Evolutionary conservation across 2,329 filamentous ascomycete genomes (phyloP).

Genomic region (Cordyceps militaris): DNA sequence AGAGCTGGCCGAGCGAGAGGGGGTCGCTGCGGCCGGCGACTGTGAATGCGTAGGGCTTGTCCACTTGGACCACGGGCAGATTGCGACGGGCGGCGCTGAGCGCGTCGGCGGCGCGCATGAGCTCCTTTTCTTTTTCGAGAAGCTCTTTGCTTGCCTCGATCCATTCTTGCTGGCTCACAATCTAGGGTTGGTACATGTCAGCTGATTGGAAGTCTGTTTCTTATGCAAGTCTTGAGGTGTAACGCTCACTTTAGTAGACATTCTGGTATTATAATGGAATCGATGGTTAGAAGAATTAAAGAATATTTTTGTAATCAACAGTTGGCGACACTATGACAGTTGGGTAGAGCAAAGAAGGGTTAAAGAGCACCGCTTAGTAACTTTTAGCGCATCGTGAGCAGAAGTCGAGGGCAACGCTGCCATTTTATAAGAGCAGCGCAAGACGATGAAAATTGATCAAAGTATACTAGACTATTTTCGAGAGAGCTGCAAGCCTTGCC

Average conservation of each 20-base stretch:
- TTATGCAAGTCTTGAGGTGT: not conserved
- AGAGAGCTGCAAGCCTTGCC: not conserved
- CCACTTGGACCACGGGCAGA: slow-evolving; percentile 34
- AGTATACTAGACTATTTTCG: no score
- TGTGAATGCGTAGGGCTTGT: slow-evolving; percentile 30
- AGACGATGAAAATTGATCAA: no score
- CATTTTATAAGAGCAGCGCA: not conserved
- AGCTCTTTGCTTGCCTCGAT: slow-evolving; percentile 26
- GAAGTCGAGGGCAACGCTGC: not conserved
- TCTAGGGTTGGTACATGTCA: slow-evolving; percentile 18
- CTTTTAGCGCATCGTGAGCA: not conserved
- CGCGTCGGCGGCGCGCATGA: slow-evolving; percentile 22
- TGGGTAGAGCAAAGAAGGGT: no score
- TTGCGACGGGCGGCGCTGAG: slow-evolving; percentile 26
- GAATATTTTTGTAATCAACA: no score
- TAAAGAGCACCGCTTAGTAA: not conserved
- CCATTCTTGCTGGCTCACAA: slow-evolving; percentile 29
- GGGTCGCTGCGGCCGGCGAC: slow-evolving; percentile 22
- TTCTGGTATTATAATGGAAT: slow-evolving; percentile 1
- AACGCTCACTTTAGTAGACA: slow-evolving; percentile 19
- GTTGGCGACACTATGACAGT: no score
- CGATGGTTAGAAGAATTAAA: not conserved
- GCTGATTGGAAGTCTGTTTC: not conserved
- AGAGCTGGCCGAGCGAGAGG: slow-evolving; percentile 25
- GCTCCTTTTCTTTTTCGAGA: slow-evolving; percentile 29